Evolutionary conservation across 192 early-diverging fungal genomes (phyloP).

Genomic region (Kickxella alabastrina): DNA sequence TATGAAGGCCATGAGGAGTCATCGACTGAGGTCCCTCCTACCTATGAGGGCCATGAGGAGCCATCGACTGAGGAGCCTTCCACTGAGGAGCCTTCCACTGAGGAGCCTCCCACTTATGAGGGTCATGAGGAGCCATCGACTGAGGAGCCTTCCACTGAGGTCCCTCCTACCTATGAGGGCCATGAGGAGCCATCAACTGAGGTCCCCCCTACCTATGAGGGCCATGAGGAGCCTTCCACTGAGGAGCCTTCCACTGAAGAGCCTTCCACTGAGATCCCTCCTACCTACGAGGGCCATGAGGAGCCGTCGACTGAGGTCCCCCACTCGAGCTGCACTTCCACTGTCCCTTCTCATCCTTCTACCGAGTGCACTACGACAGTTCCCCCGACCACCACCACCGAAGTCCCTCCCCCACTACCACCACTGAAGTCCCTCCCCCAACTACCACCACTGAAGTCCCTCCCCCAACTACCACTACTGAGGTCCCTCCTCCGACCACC

Average conservation of each 20-base stretch:
- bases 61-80: conserved; percentile 15
- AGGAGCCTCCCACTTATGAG: conserved; percentile 7
- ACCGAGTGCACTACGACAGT: conserved; percentile 1
- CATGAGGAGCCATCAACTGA: conserved; percentile 12
- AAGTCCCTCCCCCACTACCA: conserved; percentile 3
- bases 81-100: conserved; percentile 12
- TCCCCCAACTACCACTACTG: not conserved
- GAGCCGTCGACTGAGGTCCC: conserved; percentile 11
- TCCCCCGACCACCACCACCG: conserved; percentile 3
- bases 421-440: conserved; percentile 12
- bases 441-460: conserved; percentile 4
- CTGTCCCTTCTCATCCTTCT: conserved; percentile 5
- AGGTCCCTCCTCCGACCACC: conserved; percentile 1
- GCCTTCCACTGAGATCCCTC: conserved; percentile 15
- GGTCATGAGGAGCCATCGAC: conserved; percentile 8
- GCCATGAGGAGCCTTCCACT: conserved; percentile 3
- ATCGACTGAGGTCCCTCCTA: conserved; percentile 14
- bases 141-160: conserved; percentile 22
- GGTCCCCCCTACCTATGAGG: conserved; percentile 8
- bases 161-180: conserved; percentile 4
- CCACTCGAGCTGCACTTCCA: not conserved
- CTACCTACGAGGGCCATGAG: not conserved
- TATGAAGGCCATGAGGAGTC: conserved; percentile 23
- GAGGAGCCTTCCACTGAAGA: conserved; percentile 22
- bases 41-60: conserved; percentile 12